Evolutionary conservation across 768 basidiomycete genomes (phyloP), one percentile per base, ranked within the genome.

Genomic region (Royoungia palumana): DNA sequence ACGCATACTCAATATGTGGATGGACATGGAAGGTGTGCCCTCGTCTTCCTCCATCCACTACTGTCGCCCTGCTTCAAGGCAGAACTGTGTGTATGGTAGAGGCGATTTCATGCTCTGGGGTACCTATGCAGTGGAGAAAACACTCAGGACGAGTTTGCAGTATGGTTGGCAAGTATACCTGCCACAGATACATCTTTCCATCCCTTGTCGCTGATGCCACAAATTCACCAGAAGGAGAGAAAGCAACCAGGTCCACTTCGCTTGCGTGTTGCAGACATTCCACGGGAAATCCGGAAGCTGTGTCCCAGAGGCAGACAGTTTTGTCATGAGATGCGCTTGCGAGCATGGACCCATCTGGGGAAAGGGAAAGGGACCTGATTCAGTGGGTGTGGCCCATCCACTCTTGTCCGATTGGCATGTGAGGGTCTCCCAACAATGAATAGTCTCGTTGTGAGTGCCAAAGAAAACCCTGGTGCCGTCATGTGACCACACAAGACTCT

Each of bases 371-470:
- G 0, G 37, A 43, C 9, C 0, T 0, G n/a, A 58, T 20, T 0
- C 0, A 0, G 9, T 49, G 21, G 0, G 59, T 46, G 30, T 68
- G 59, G 16, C 61, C 27, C 48, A 3, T 13, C 59, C 59, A 54
- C 0, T 43, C 50, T 1, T 17, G 17, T 46, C 46, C 50, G 5
- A 61, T 22, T 13, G 10, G 37, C 50, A 48, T 3, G 50, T 36
- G 1, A 28, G 10, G 0, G 35, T 6, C 9, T 46, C 17, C 58
- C 50, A 60, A 5, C 42, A 47, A 5, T 37, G 27, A 36, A 53
- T 56, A 0, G 50, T 40, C n/a, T 46, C 5, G 17, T 45, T 11
- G 4, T 0, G 0, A 0, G 43, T 44, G 2, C 27, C 20, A 14
- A 49, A 43, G 41, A 50, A 56, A 13, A 59, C 19, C 4, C 3